Evolutionary conservation across 768 basidiomycete genomes (phyloP).

Genomic region (Lactarius deliciosus): DNA sequence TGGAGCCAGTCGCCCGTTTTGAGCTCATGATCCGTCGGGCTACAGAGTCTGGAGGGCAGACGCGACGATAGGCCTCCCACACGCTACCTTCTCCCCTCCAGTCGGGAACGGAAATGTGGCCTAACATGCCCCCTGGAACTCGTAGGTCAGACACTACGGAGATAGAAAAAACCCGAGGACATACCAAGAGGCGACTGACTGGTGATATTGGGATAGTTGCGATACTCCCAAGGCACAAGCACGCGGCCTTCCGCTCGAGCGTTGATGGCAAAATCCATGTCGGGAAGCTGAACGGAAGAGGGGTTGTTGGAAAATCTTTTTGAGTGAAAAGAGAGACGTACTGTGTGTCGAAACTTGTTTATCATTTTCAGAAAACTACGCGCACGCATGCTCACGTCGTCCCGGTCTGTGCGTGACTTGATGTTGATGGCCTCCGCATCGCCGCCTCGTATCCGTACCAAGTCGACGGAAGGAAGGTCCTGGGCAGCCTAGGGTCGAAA

Average conservation of each 20-base stretch:
- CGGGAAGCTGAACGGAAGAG: conserved; percentile 60
- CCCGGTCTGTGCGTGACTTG: conserved; percentile 54
- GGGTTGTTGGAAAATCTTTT: conserved; percentile 4
- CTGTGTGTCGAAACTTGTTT: conserved; percentile 62
- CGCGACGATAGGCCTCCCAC: conserved; percentile 95
- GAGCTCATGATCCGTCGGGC: conserved; percentile 85
- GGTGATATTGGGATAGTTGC: conserved; percentile 70
- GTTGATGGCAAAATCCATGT: conserved; percentile 95
- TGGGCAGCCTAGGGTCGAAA: conserved; percentile 51
- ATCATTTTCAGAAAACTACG: conserved; percentile 76
- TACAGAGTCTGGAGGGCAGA: conserved; percentile 74
- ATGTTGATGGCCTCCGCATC: conserved; percentile 57
- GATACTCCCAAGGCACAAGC: conserved; percentile 89
- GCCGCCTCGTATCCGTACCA: conserved; percentile 78
- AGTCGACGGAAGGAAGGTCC: conserved; percentile 76
- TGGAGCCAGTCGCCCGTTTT: conserved; percentile 51
- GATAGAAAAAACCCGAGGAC: conserved; percentile 19
- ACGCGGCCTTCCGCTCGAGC: conserved; percentile 92
- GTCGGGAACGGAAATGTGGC: conserved; percentile 64
- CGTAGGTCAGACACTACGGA: neutral
- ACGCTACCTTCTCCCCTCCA: conserved; percentile 84
- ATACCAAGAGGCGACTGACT: conserved; percentile 39
- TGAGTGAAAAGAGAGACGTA: conserved; percentile 35
- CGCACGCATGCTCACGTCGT: conserved; percentile 75
- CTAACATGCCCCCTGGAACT: conserved; percentile 47